Evolutionary conservation across 2,329 filamentous ascomycete genomes (phyloP).

Genomic region (Penicillium polonicum): DNA sequence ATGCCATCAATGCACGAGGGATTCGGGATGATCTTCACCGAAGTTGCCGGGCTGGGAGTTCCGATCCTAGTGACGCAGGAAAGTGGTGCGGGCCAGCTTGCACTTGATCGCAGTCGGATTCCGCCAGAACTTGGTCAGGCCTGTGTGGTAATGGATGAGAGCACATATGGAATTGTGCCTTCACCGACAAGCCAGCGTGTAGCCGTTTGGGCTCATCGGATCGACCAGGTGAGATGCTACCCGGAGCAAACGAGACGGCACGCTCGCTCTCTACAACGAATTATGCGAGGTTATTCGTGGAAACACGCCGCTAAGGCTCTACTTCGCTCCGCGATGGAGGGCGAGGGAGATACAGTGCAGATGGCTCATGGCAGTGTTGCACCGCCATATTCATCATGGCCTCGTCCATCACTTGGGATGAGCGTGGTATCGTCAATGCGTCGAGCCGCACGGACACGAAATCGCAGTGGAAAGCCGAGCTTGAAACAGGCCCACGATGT

Average conservation of each 20-base stretch:
- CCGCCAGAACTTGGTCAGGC: not conserved
- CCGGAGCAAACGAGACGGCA: conserved; percentile 1
- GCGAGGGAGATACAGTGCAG: not conserved
- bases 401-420: conserved; percentile 1
- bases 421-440: not conserved
- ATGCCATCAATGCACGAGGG: conserved; percentile 6
- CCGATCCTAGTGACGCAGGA: conserved; percentile 1
- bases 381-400: not conserved
- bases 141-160: not conserved
- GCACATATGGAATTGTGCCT: not conserved
- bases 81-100: conserved; percentile 1
- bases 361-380: conserved; percentile 2
- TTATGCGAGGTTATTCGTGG: conserved; percentile 3
- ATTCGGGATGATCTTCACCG: conserved; percentile 1
- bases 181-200: conserved; percentile 1
- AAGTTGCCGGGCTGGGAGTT: not conserved
- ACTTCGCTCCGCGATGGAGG: conserved; percentile 1
- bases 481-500: not conserved
- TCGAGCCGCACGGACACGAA: not conserved
- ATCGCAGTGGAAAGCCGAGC: not conserved
- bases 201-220: conserved; percentile 1
- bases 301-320: not conserved
- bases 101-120: conserved; percentile 2
- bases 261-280: not conserved
- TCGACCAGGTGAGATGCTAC: conserved; percentile 1